These are phyloP conservation scores for Ambrosiella cleistominuta DNA, from an alignment of 2,329 filamentous ascomycete genomes.

Conservation along the genomic window DNA sequence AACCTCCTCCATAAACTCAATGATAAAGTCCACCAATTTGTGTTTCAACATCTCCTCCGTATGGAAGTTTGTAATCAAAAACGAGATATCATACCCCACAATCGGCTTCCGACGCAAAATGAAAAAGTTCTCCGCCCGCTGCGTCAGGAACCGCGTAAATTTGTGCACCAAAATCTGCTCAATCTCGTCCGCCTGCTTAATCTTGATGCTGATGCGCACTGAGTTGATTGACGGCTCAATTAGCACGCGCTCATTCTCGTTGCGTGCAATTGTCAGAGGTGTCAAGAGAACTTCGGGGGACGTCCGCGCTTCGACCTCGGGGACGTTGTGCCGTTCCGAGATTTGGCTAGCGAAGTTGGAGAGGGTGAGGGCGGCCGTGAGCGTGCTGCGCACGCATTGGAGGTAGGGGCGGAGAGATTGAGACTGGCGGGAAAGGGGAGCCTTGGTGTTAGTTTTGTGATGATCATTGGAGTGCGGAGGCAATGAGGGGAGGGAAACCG, in stretches of 20 bases:
- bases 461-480: not conserved
- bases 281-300: constrained; percentile 90
- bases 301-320: constrained; percentile 83
- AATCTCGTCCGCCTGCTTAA: constrained; percentile 98
- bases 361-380: constrained; percentile 73
- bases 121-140: constrained; percentile 92
- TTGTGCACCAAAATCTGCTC: constrained; percentile 97
- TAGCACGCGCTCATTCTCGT: constrained; percentile 91
- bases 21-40: constrained; percentile 97
- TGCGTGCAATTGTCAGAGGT: constrained; percentile 75
- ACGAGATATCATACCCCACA: constrained; percentile 95
- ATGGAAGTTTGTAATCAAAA: constrained; percentile 96
- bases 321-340: constrained; percentile 92
- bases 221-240: constrained; percentile 97
- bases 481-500: constrained; percentile 1
- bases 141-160: constrained; percentile 90
- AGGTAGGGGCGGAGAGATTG: constrained; percentile 95
- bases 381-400: constrained; percentile 82
- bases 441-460: not conserved
- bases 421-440: constrained; percentile 37
- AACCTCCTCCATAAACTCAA: constrained; percentile 99
- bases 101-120: constrained; percentile 89
- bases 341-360: constrained; percentile 97
- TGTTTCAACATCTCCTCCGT: constrained; percentile 98
- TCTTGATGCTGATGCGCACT: constrained; percentile 92